Conservation (phyloP, 2,329 filamentous ascomycete genomes). For the Ophiosphaerella narmari region DNA sequence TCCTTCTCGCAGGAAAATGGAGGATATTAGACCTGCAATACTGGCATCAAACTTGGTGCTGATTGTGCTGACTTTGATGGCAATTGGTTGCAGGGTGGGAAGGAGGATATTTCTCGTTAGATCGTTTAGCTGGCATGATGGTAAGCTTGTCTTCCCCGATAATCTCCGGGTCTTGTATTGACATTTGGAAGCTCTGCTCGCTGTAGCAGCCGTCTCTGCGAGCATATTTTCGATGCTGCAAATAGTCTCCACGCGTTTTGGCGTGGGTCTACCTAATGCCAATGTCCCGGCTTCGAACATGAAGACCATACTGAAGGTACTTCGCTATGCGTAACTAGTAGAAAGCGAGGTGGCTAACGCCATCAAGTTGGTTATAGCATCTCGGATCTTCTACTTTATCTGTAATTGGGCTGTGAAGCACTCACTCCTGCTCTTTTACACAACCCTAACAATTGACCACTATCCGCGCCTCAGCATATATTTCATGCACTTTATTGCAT, state of each 20-base stretch:
- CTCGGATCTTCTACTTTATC: conserved; percentile 44
- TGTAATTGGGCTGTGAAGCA: conserved; percentile 50
- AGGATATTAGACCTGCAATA: conserved; percentile 20
- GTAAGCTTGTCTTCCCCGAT: conserved; percentile 10
- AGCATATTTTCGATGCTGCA: conserved; percentile 30
- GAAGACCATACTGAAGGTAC: conserved; percentile 19
- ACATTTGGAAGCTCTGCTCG: conserved; percentile 24
- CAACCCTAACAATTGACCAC: conserved; percentile 39
- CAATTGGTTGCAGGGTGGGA: conserved; percentile 28
- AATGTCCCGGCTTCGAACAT: conserved; percentile 13
- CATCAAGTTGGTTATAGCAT: conserved; percentile 24
- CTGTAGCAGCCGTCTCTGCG: conserved; percentile 28
- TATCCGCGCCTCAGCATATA: conserved; percentile 33
- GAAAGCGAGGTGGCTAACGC: not conserved
- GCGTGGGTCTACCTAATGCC: conserved; percentile 22
- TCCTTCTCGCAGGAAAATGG: not conserved
- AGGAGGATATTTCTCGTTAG: conserved; percentile 27
- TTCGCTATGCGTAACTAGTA: too few relatives aligned
- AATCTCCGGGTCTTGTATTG: conserved; percentile 1
- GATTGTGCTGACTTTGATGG: conserved; percentile 27
- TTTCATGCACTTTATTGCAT: conserved; percentile 40
- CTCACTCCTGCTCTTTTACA: conserved; percentile 47
- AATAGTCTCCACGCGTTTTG: conserved; percentile 26
- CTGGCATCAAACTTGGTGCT: conserved; percentile 31
- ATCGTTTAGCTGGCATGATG: conserved; percentile 33